phyloP scores from a whole-genome alignment of 2,329 filamentous ascomycete genomes.

The Fusarium oxysporum region DNA sequence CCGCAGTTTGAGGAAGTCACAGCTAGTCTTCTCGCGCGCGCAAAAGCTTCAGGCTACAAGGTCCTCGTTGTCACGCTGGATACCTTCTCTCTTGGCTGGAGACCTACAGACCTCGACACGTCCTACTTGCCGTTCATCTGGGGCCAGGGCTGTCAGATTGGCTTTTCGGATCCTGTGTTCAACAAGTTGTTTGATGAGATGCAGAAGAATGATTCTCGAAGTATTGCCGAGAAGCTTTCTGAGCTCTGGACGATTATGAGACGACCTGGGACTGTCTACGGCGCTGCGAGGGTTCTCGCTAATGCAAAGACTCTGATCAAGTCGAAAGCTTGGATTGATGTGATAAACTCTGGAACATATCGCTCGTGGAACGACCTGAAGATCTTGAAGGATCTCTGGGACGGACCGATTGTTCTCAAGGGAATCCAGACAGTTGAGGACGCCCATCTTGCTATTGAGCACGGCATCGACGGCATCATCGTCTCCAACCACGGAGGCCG shows the following conservation, averaged over 20 bases:
- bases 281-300: slow-evolving; percentile 31
- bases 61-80: slow-evolving; percentile 80
- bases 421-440: slow-evolving; percentile 56
- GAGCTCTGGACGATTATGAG: slow-evolving; percentile 38
- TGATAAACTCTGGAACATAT: slow-evolving; percentile 53
- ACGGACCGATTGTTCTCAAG: slow-evolving; percentile 61
- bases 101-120: slow-evolving; percentile 74
- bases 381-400: slow-evolving; percentile 69
- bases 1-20: slow-evolving; percentile 74
- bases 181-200: slow-evolving; percentile 33
- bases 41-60: slow-evolving; percentile 70
- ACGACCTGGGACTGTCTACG: slow-evolving; percentile 38
- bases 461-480: slow-evolving; percentile 55
- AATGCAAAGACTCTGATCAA: slow-evolving; percentile 26
- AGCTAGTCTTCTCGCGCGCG: slow-evolving; percentile 69
- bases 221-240: slow-evolving; percentile 16
- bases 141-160: slow-evolving; percentile 69
- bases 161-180: slow-evolving; percentile 76
- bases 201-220: slow-evolving; percentile 29
- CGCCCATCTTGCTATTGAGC: slow-evolving; percentile 51
- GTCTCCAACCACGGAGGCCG: slow-evolving; percentile 58
- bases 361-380: slow-evolving; percentile 72
- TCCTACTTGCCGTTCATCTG: slow-evolving; percentile 70
- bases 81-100: slow-evolving; percentile 76
- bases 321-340: slow-evolving; percentile 41